Percentiles rank a stretch among this genome's conserved stretches.
Conservation (phyloP, 2,329 filamentous ascomycete species). For the Lasiodiplodia sp. region DNA sequence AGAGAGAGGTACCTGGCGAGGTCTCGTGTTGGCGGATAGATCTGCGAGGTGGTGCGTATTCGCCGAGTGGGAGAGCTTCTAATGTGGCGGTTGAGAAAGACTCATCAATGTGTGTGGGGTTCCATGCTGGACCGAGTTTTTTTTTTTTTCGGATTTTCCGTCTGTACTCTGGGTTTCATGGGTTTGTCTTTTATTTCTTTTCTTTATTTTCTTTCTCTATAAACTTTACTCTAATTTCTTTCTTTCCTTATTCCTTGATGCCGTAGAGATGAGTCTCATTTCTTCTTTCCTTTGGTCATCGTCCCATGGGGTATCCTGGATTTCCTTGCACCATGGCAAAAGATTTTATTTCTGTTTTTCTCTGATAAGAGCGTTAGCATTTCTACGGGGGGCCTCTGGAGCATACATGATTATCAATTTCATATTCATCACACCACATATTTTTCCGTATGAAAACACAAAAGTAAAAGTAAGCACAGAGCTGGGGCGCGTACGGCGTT, state of each 20-base stretch:
- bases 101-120: neutral
- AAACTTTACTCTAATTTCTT: conserved; percentile 13
- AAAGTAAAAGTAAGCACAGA: neutral
- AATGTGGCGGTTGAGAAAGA: conserved; percentile 32
- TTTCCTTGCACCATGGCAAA: conserved; percentile 12
- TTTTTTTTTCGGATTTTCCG: neutral
- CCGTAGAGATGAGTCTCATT: conserved; percentile 11
- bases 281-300: neutral
- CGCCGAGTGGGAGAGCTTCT: conserved; percentile 79
- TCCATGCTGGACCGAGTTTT: neutral
- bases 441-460: neutral
- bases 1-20: conserved; percentile 81
- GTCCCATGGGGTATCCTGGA: neutral
- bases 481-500: neutral
- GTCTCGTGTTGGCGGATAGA: conserved; percentile 81
- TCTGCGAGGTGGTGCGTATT: conserved; percentile 92
- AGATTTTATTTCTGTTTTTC: neutral
- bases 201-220: neutral
- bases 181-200: neutral
- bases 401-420: conserved; percentile 14
- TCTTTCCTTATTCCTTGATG: neutral
- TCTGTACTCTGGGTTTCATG: neutral
- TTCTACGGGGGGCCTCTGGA: neutral
- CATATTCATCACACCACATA: neutral
- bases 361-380: neutral